Evolutionary conservation across 371 early-diverging fungal species (phyloP), one percentile per base, ranked within the genome.

Genomic region (Thermomucor indicae-seudaticae): DNA sequence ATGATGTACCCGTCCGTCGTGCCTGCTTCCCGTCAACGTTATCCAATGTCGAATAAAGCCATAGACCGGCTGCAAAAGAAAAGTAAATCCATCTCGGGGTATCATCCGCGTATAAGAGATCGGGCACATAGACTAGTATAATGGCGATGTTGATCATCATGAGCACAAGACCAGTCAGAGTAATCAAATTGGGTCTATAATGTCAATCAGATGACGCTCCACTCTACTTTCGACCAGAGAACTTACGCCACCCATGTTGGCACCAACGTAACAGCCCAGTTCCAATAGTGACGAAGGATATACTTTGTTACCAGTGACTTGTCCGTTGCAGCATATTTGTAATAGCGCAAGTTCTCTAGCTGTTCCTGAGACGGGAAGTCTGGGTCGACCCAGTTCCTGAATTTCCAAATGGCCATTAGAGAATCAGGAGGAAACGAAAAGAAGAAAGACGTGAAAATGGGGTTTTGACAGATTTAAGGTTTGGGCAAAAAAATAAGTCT

Each of bases 11-110:
- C 17, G 97, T 97, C 49, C 92, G 76, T 47, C 98, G 49, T 27
- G 58, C 58, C 44, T 58, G 99, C 72, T 93, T 91, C 38, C 99
- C 99, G 68, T 99, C 99, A 24, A 99, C 89, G 55, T 91, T 92
- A 75, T 99, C 99, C 60, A 96, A 88, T 16, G 96, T 92, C 49
- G 91, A 91, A 68, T 97, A 97, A 29, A 96, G 67, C 88, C 93
- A 97, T 50, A 98, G 73, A 39, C 93, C 91, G 14, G 90, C 61
- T 6, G 89, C 90, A 72, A 88, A 93, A 59, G 78, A 82, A 47
- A 91, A 86, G 69, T 93, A 92, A 22, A 96, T 62, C 92, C 97
- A 94, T 17, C 78, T 60, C 8, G 95, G 95, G 8, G 80, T 87
- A 3, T 85, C 85, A 0, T 81, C 78, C n/a, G 34, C 28, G 16